Evolutionary conservation across 2,329 filamentous ascomycete genomes (phyloP), one percentile per base, ranked within the genome.

Genomic region (Pyrenophora tritici-repentis): DNA sequence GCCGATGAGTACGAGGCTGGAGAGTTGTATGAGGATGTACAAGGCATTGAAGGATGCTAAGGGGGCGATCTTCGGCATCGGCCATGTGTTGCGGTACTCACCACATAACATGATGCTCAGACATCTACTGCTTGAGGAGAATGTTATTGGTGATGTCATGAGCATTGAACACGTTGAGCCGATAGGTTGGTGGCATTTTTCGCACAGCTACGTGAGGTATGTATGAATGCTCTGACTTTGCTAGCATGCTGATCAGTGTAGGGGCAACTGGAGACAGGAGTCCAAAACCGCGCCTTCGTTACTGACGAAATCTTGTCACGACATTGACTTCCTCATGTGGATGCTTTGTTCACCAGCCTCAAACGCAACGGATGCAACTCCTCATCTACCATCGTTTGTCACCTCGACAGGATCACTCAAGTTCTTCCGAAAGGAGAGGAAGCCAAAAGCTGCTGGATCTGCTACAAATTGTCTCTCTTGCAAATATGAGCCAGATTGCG

Each of bases 301-400:
- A 1, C 81, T 99, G 24, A 96, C 93, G 2, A 99, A 97, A 75
- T 95, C 90, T 52, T 97, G 94, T 63, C 94, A 99, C 66, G 94
- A 99, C 63, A 89, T 99, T 42, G 94, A 99, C 68, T 85, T 97
- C 50, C 76, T 97, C 4, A 79, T 97, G 13, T 99, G 94, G 94
- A 77, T 97, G 39, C 81, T 97, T 9, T 93, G 87, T 67, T 90
- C 89, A 1, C 89, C 90, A 0, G 73, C 81, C 0, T 66, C 78
- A 1, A 65, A 67, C 1, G 62, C 68, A 75, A 56, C 60, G 18
- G 65, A 66, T 22, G 56, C 71, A 5, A 72, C 78, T 12, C 82
- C 88, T 0, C 92, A 97, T 71, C 78, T 93, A 0, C 93, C 93
- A 0, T 81, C 84, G 5, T 83, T 81, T 1, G 81, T 97, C n/a